phyloP scores from a whole-genome alignment of 345 rosid genomes.

The Camelina hispida region DNA sequence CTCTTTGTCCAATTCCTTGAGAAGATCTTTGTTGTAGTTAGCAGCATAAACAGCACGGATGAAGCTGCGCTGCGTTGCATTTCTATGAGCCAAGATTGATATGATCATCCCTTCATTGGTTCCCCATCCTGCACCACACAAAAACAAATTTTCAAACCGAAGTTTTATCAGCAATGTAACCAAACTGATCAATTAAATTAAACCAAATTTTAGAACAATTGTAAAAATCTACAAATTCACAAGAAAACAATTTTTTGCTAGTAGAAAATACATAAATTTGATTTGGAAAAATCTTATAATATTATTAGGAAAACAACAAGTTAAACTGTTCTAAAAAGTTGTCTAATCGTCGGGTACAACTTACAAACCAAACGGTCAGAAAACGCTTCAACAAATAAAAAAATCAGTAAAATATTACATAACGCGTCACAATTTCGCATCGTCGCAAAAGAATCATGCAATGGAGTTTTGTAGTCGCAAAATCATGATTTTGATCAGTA shows the following conservation, averaged over 20 bases:
- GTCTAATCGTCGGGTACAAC: background rate
- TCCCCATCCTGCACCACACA: slow-evolving; percentile 80
- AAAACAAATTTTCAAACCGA: slow-evolving; percentile 5
- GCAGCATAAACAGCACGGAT: slow-evolving; percentile 68
- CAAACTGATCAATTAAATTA: slow-evolving; percentile 1
- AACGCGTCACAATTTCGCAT: background rate
- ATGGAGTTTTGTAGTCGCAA: background rate
- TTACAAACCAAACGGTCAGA: slow-evolving; percentile 23
- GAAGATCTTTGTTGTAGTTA: slow-evolving; percentile 77
- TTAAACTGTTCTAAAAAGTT: background rate
- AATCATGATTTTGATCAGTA: background rate
- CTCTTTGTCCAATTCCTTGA: slow-evolving; percentile 65
- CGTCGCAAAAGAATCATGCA: background rate
- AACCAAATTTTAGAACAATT: background rate
- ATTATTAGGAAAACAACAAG: background rate
- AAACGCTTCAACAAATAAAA: background rate
- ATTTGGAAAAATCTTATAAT: background rate
- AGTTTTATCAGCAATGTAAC: background rate
- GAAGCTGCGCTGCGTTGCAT: slow-evolving; percentile 66
- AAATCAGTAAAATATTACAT: background rate
- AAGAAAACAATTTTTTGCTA: background rate
- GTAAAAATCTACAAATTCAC: background rate
- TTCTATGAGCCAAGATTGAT: slow-evolving; percentile 82
- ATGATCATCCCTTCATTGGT: slow-evolving; percentile 79
- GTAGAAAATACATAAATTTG: background rate